Evolutionary conservation across 306 rosid genomes (phyloP).

Genomic region (Castanea sativa): DNA sequence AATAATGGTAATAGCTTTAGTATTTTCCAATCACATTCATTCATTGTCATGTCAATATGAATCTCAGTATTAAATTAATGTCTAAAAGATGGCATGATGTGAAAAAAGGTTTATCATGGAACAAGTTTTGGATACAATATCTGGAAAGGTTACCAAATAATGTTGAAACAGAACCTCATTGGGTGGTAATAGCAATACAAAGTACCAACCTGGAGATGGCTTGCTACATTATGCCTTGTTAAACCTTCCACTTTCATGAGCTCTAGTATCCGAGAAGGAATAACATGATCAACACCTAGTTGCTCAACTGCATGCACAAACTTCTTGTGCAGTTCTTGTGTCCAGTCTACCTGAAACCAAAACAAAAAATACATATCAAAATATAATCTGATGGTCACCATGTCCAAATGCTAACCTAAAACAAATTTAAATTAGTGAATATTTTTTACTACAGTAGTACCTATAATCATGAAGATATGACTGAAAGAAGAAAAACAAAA

Average conservation of each 20-base stretch:
- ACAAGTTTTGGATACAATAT: neutral
- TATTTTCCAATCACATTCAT: too few species aligned
- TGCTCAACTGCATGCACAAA: slow-evolving; percentile 94
- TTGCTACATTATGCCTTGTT: slow-evolving; percentile 97
- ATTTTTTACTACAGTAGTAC: neutral
- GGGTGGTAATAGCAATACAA: slow-evolving; percentile 21
- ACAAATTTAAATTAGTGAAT: neutral
- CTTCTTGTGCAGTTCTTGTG: slow-evolving; percentile 78
- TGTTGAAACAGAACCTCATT: neutral
- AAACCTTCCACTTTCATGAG: slow-evolving; percentile 88
- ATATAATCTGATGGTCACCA: slow-evolving; percentile 1
- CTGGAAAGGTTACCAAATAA: neutral
- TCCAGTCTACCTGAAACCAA: slow-evolving; percentile 90
- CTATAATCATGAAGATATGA: neutral
- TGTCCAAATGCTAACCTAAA: neutral
- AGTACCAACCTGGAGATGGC: slow-evolving; percentile 91
- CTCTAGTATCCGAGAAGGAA: slow-evolving; percentile 97
- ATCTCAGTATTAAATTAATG: neutral
- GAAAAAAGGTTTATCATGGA: neutral
- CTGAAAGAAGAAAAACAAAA: neutral
- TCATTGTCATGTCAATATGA: too few species aligned
- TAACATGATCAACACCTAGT: slow-evolving; percentile 93
- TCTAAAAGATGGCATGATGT: neutral
- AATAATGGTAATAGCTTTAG: too few species aligned
- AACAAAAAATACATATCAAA: slow-evolving; percentile 13